Conservation (phyloP, 805 yeast species). For the Metschnikowia corniflorae region DNA sequence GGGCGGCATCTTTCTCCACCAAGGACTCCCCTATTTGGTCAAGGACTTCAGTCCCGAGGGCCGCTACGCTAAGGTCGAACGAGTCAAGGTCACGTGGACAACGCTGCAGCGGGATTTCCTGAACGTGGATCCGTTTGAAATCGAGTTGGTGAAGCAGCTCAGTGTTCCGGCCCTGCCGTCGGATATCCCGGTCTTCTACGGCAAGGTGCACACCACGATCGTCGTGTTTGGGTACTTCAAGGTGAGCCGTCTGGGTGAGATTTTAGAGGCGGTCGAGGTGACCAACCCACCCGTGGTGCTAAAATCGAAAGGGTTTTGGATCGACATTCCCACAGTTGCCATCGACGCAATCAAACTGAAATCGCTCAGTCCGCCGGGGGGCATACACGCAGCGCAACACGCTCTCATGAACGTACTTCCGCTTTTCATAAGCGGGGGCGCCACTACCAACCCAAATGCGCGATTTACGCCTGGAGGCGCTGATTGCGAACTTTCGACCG, state of each 20-base stretch:
- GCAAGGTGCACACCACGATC: conserved; percentile 67
- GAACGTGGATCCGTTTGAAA: conserved; percentile 82
- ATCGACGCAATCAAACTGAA: conserved; percentile 56
- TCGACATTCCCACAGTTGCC: conserved; percentile 73
- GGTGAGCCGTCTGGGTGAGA: conserved; percentile 66
- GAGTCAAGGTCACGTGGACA: conserved; percentile 92
- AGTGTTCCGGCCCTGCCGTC: conserved; percentile 32
- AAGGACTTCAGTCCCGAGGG: conserved; percentile 77
- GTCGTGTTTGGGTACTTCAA: conserved; percentile 93
- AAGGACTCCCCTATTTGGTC: conserved; percentile 86
- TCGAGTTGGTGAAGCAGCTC: conserved; percentile 59
- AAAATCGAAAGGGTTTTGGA: conserved; percentile 83
- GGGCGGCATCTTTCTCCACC: conserved; percentile 93
- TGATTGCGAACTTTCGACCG: conserved; percentile 71
- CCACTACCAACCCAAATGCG: conserved; percentile 42
- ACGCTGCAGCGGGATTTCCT: conserved; percentile 91
- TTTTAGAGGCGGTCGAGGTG: conserved; percentile 92
- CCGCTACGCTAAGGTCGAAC: conserved; percentile 76
- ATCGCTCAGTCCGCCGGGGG: conserved; percentile 71
- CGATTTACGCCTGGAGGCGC: conserved; percentile 29
- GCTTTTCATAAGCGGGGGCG: conserved; percentile 63
- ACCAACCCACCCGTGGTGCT: conserved; percentile 76
- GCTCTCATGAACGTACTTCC: conserved; percentile 80
- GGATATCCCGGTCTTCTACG: conserved; percentile 66
- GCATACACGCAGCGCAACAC: conserved; percentile 96